Evolutionary conservation across 345 rosid species (phyloP), one percentile per base, ranked within the genome.

Genomic region (Clarkia xantiana): DNA sequence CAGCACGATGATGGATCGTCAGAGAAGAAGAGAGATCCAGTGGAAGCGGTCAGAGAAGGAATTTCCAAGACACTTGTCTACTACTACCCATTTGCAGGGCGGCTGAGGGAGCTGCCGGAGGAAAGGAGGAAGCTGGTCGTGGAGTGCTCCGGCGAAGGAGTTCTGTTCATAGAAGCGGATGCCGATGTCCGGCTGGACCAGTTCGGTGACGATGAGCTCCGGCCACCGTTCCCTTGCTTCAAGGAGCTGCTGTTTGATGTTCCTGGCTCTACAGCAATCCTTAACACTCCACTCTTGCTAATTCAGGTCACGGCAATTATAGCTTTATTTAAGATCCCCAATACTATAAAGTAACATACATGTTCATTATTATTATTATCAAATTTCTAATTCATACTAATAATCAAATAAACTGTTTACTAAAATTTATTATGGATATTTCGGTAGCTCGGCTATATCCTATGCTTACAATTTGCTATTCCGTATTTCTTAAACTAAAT

Each of bases 241-340:
- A 77, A 73, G 23, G 76, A 73, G 56, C 79, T 79, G 18, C 70
- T 79, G 7, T 73, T 51, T 42, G 74, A 73, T 19, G 80, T 73
- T n/a, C 79, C 77, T 1, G 74, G 68, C 34, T 73, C 86, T 0
- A 44, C 15, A 15, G 76, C 62, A 0, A 43, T 76, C 11, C 49
- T 73, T 0, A 51, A 69, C 22, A 52, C 59, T 54, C 82, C 86
- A 0, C 16, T 76, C 54, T 25, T 79, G 47, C 76, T 76, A 18
- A 51, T 73, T 53, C 86, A 79, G 77, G 85, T 73, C 49, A 11
- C n/a, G n/a, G n/a, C n/a, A n/a, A n/a, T n/a, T n/a, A n/a, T n/a
- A n/a, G n/a, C n/a, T n/a, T n/a, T n/a, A n/a, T n/a, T n/a, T n/a
- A n/a, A n/a, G n/a, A n/a, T n/a, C n/a, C n/a, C n/a, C n/a, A n/a